Evolutionary conservation across 768 basidiomycete species (phyloP).

Genomic region (Coprinopsis cinerea): DNA sequence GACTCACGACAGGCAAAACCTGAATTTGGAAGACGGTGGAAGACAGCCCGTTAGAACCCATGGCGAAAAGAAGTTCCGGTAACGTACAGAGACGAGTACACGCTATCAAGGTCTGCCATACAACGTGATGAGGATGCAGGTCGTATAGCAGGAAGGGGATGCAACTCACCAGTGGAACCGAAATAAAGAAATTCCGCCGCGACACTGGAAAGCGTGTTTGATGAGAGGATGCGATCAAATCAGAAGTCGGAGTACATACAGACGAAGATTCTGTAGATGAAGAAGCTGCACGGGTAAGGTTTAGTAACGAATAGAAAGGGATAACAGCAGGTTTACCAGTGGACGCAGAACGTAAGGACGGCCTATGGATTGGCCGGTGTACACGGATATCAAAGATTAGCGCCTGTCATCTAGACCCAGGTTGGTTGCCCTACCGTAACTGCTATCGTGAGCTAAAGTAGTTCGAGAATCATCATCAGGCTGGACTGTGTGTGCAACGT

Average conservation of each 20-base stretch:
- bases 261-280: slow-evolving; percentile 32
- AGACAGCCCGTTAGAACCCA: slow-evolving; percentile 1
- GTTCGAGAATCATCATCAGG: not conserved
- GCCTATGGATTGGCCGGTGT: slow-evolving; percentile 17
- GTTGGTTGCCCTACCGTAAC: slow-evolving; percentile 16
- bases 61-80: not conserved
- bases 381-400: no score
- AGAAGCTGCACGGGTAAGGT: slow-evolving; percentile 21
- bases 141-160: not conserved
- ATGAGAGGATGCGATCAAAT: no score
- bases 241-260: no score
- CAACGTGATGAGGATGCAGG: not conserved
- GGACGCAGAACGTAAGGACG: slow-evolving; percentile 27
- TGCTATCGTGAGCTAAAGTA: slow-evolving; percentile 21
- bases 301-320: not conserved
- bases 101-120: slow-evolving; percentile 20
- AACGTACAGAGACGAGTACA: slow-evolving; percentile 23
- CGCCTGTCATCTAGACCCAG: not conserved
- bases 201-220: slow-evolving; percentile 23
- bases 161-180: slow-evolving; percentile 25
- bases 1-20: slow-evolving; percentile 26
- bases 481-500: not conserved
- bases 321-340: slow-evolving; percentile 18
- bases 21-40: slow-evolving; percentile 4
- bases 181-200: slow-evolving; percentile 27